Evolutionary conservation across 1,284 basidiomycete genomes (phyloP), one percentile per base, ranked within the genome.

Genomic region (Apiotrichum domesticum): DNA sequence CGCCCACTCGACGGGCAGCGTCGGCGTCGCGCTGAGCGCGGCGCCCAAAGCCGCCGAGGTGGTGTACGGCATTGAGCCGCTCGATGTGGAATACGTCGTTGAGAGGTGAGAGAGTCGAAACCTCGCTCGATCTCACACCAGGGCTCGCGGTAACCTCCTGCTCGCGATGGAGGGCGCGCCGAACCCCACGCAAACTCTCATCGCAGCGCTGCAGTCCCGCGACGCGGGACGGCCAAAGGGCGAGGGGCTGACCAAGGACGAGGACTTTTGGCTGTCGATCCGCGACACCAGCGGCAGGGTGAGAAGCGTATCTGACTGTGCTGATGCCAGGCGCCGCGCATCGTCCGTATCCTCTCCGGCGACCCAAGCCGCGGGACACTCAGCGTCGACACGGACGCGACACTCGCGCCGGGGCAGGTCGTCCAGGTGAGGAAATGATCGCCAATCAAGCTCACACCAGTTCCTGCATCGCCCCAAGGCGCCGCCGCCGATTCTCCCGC

Each of bases 301-400:
- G 11, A 58, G 63, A 62, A 40, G 29, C 3, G 35, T 42, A 32
- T 15, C 11, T 33, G 21, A 14, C 32, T n/a, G 32, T 11, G 34
- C 33, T 51, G 49, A 35, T 29, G 21, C 40, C 14, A 33, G 41
- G 32, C 33, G 3, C 41, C 34, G 32, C 59, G 55, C 29, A 46
- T 58, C 6, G 69, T 76, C 5, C 70, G 68, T 55, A 86, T 93
- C 61, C 83, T 82, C 13, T 86, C 87, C 0, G 90, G 90, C 1
- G 89, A 90, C 71, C 89, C 88, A 0, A 84, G 83, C 29, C 80
- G 87, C 8, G 90, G 90, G 0, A 83, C 84, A 0, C 78, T 93
- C 14, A 83, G 87, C 0, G 77, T 93, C 1, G 85, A 87, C 39
- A 80, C 83, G 14, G 79, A 83, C 40, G 79, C 79, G 33, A 83